Evolutionary conservation across 2,329 filamentous ascomycete genomes (phyloP).

Genomic region (Blumeria hordei): DNA sequence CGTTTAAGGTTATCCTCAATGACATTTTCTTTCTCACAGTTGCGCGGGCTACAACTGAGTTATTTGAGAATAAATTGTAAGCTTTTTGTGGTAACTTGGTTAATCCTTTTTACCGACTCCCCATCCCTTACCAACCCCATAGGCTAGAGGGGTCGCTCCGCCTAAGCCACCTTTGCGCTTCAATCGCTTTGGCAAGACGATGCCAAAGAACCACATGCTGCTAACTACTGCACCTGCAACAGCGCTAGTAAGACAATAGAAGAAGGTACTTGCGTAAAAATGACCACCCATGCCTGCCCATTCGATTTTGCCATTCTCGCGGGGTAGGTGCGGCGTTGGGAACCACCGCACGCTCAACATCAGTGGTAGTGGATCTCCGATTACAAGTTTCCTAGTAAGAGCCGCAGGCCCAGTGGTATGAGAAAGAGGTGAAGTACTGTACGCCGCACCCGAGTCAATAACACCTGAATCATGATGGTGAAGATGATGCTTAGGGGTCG

Average conservation of each 20-base stretch:
- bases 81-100: background rate
- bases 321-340: slow-evolving; percentile 44
- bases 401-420: slow-evolving; percentile 24
- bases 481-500: slow-evolving; percentile 31
- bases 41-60: too few relatives aligned
- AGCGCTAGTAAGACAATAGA: slow-evolving; percentile 35
- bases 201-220: slow-evolving; percentile 34
- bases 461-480: slow-evolving; percentile 48
- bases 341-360: slow-evolving; percentile 73
- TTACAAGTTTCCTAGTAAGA: slow-evolving; percentile 42
- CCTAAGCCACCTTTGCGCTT: slow-evolving; percentile 7
- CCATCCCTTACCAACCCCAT: slow-evolving; percentile 9
- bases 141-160: slow-evolving; percentile 12
- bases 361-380: slow-evolving; percentile 64
- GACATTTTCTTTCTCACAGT: too few relatives aligned
- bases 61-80: too few relatives aligned
- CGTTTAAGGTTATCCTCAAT: too few relatives aligned
- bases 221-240: slow-evolving; percentile 28
- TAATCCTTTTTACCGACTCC: slow-evolving; percentile 7
- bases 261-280: slow-evolving; percentile 36
- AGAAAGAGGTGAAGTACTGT: slow-evolving; percentile 52
- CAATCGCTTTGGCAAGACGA: slow-evolving; percentile 26
- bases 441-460: slow-evolving; percentile 68
- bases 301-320: slow-evolving; percentile 37
- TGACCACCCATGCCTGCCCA: slow-evolving; percentile 41